Conservation (phyloP, 1,284 basidiomycete species). For the Somion occarium region DNA sequence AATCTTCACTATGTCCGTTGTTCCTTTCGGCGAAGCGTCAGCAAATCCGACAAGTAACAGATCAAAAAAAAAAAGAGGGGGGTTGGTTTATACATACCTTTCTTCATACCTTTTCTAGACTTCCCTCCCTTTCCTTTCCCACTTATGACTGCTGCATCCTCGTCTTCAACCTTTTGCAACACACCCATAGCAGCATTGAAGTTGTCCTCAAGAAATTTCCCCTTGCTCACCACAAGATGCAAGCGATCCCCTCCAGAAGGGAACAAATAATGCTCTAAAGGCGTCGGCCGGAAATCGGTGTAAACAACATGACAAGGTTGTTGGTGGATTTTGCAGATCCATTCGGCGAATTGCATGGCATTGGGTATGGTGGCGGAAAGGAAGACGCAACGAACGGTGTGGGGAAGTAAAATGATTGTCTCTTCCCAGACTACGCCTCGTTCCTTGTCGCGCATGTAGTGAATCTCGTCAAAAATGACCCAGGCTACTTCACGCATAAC, state of each 20-base stretch:
- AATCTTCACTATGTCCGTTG: conserved; percentile 93
- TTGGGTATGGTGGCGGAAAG: conserved; percentile 99
- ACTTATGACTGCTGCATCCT: no score
- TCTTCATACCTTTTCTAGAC: no score
- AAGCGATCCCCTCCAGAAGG: conserved; percentile 96
- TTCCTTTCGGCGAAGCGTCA: no score
- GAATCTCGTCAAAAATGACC: conserved; percentile 99
- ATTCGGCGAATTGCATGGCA: conserved; percentile 99
- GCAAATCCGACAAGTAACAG: no score
- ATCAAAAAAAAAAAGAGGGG: no score
- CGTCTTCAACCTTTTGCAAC: no score
- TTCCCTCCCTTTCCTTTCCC: no score
- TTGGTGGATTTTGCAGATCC: conserved; percentile 96
- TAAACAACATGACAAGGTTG: conserved; percentile 99
- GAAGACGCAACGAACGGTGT: conserved; percentile 96
- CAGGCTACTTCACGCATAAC: conserved; percentile 99
- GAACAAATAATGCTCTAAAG: conserved; percentile 97
- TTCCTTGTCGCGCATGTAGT: conserved; percentile 99
- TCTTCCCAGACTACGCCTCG: conserved; percentile 87
- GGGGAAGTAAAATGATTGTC: conserved; percentile 96
- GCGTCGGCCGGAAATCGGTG: conserved; percentile 98
- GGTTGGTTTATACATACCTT: no score
- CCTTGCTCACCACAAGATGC: conserved; percentile 95
- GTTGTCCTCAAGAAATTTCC: conserved; percentile 96
- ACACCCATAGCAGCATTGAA: conserved; percentile 99